Percentiles rank a stretch among this genome's conserved stretches.
Evolutionary conservation across 306 rosid species (phyloP).

Genomic region (Castanopsis chinensis): DNA sequence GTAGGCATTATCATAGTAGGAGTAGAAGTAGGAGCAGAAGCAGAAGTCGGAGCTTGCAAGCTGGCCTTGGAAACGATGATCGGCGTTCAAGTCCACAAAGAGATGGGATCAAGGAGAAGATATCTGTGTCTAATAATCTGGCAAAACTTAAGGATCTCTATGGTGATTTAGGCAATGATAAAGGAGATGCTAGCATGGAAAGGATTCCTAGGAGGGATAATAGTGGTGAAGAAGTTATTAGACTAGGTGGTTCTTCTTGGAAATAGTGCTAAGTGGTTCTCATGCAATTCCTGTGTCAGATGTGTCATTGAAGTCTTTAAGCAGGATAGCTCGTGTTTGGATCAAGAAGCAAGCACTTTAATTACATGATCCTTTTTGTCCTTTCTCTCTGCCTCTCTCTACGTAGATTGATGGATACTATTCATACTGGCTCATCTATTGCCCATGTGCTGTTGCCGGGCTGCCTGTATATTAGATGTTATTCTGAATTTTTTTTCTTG

Average conservation of each 20-base stretch:
- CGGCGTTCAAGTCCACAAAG: conserved; percentile 53
- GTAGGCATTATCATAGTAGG: conserved; percentile 50
- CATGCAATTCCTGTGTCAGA: neutral
- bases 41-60: conserved; percentile 66
- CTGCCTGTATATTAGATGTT: conserved; percentile 38
- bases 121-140: conserved; percentile 70
- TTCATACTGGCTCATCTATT: conserved; percentile 24
- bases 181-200: conserved; percentile 50
- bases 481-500: conserved; percentile 1
- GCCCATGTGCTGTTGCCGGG: neutral
- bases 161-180: conserved; percentile 68
- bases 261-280: conserved; percentile 23
- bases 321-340: neutral
- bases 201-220: conserved; percentile 55
- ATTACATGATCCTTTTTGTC: conserved; percentile 18
- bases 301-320: neutral
- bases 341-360: conserved; percentile 3
- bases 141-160: conserved; percentile 91
- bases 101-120: conserved; percentile 54
- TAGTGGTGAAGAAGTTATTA: conserved; percentile 82
- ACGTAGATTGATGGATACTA: conserved; percentile 21
- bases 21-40: conserved; percentile 79
- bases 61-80: conserved; percentile 35
- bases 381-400: neutral
- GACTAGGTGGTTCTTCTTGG: conserved; percentile 76